phyloP scores from a whole-genome alignment of 1,284 basidiomycete genomes.

The Entoloma clypeatum region DNA sequence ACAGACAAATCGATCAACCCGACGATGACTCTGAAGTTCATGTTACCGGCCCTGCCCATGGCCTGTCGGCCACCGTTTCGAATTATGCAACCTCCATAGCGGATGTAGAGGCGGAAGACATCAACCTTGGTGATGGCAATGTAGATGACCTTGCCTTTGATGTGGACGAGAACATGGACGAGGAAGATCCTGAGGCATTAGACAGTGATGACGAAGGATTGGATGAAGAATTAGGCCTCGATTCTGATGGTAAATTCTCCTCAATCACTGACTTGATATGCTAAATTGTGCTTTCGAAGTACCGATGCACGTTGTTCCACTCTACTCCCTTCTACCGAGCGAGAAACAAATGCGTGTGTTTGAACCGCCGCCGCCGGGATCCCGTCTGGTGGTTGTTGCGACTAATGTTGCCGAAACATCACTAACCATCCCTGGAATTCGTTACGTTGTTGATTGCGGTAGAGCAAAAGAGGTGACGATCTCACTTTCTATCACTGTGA shows the following conservation, averaged over 20 bases:
- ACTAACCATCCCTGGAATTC: slow-evolving; percentile 95
- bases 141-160: slow-evolving; percentile 55
- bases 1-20: neutral
- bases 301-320: slow-evolving; percentile 82
- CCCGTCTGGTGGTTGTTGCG: slow-evolving; percentile 91
- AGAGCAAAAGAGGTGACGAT: slow-evolving; percentile 86
- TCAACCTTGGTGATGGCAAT: slow-evolving; percentile 62
- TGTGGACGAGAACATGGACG: slow-evolving; percentile 48
- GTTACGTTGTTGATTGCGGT: slow-evolving; percentile 95
- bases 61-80: no score
- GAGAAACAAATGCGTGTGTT: slow-evolving; percentile 98
- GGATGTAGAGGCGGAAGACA: slow-evolving; percentile 75
- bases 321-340: slow-evolving; percentile 96
- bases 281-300: slow-evolving; percentile 40
- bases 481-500: slow-evolving; percentile 26
- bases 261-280: slow-evolving; percentile 1
- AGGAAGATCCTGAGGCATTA: slow-evolving; percentile 46
- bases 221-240: slow-evolving; percentile 50
- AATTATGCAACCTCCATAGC: no score
- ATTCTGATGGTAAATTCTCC: slow-evolving; percentile 52
- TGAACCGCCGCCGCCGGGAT: slow-evolving; percentile 79
- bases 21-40: slow-evolving; percentile 14
- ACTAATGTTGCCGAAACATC: slow-evolving; percentile 99
- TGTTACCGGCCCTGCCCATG: slow-evolving; percentile 45
- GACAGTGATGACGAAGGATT: slow-evolving; percentile 53